These are phyloP conservation scores for Acrocalymma vagum DNA, from an alignment of 2,329 filamentous ascomycete genomes.

Conservation along the genomic window DNA sequence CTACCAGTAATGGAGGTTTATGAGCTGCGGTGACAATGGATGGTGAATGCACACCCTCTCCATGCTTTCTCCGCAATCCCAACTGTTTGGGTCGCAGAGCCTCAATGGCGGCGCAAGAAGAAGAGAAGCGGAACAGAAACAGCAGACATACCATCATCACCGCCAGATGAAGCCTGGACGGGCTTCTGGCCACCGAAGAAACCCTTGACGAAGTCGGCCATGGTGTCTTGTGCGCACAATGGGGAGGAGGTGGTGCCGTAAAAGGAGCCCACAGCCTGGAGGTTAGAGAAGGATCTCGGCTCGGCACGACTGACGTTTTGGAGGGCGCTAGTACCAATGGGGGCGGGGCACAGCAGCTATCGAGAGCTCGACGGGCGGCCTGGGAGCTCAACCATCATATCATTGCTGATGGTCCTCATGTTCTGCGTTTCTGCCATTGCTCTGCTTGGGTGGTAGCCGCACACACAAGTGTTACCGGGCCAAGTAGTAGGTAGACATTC, in stretches of 20 bases:
- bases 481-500: too few relatives aligned
- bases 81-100: neutral
- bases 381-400: too few relatives aligned
- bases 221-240: conserved; percentile 35
- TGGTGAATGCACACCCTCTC: neutral
- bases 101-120: conserved; percentile 1
- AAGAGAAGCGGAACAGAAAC: neutral
- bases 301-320: conserved; percentile 34
- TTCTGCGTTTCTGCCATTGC: too few relatives aligned
- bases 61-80: conserved; percentile 10
- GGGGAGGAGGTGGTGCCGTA: conserved; percentile 19
- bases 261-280: conserved; percentile 8
- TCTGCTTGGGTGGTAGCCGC: too few relatives aligned
- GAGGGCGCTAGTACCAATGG: conserved; percentile 33
- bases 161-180: conserved; percentile 59
- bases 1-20: too few relatives aligned
- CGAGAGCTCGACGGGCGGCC: too few relatives aligned
- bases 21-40: too few relatives aligned
- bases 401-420: too few relatives aligned
- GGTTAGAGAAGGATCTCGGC: conserved; percentile 27
- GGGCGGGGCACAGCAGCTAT: too few relatives aligned
- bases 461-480: too few relatives aligned
- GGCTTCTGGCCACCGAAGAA: conserved; percentile 75
- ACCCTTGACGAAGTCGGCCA: conserved; percentile 69
- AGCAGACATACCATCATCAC: conserved; percentile 69